Evolutionary conservation across 208 protist species (phyloP), one percentile per base, ranked within the genome.

Genomic region (Wallacemonas sp.): DNA sequence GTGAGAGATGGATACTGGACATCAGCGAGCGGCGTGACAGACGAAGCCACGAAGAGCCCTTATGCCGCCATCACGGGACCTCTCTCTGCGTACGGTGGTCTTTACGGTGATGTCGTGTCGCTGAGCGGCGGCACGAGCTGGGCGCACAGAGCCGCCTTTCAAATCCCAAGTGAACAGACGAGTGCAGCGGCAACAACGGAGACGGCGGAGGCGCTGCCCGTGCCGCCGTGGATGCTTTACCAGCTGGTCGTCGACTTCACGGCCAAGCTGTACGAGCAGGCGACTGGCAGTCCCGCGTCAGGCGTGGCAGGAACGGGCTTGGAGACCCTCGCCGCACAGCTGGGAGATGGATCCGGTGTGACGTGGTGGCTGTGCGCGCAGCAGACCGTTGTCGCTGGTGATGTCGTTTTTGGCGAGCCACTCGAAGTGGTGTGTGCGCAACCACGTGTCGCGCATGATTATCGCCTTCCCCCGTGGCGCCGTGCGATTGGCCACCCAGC

Each of bases 401-500:
- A 95, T 43, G 72, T 77, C 14, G 65, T 84, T 49, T 47, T 81
- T 0, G 77, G 64, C 8, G 64, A 60, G 30, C 68, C 79, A 9
- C 36, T 92, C 24, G 83, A 92, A 27, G 27, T 96, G 4, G 80
- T 87, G 27, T 81, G 73, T 47, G 87, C 87, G 0, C 21, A 68
- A 21, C 90, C 90, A 33, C 65, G 70, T 30, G 70, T 85, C n/a
- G 64, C 75, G 54, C 38, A 58, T 19, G 56, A 33, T 33, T 90
- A 91, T 54, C 85, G 81, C 44, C 57, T 93, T 14, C 83, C 87
- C 0, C 87, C 85, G 30, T 96, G 90, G 87, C 71, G 80, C 24
- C 77, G 77, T 8, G 61, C 69, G 44, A 74, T 96, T 58, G 90
- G 90, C 5, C 48, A 89, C 39, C 90, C 90, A 1, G 44, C 73